These are phyloP conservation scores for Solanum pimpinellifolium DNA, from an alignment of 257 asterid genomes.

Conservation along the genomic window DNA sequence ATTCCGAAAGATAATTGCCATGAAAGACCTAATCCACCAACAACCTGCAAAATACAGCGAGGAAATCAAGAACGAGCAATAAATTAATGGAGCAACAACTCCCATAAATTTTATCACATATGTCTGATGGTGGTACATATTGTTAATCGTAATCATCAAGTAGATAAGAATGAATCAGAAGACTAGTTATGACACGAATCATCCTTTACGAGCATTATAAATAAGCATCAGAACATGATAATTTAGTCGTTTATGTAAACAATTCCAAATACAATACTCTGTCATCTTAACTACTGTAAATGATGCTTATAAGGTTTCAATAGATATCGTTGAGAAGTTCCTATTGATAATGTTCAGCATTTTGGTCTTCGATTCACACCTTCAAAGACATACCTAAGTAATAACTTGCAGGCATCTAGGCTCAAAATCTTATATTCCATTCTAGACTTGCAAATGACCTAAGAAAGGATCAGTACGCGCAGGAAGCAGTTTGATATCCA, in stretches of 20 bases:
- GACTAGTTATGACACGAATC: not conserved
- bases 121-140: not conserved
- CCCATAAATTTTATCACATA: not conserved
- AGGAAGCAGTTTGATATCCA: not conserved
- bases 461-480: not conserved
- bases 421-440: no score
- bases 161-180: not conserved
- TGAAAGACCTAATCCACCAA: slow-evolving; percentile 87
- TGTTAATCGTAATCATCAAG: not conserved
- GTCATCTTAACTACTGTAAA: not conserved
- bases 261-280: not conserved
- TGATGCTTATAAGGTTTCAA: not conserved
- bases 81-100: not conserved
- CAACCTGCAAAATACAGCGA: slow-evolving; percentile 42
- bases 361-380: not conserved
- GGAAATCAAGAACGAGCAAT: not conserved
- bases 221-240: not conserved
- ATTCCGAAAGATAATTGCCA: slow-evolving; percentile 97
- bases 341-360: not conserved
- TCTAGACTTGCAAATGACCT: not conserved
- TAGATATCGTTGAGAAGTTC: not conserved
- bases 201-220: not conserved
- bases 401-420: no score
- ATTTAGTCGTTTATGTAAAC: not conserved
- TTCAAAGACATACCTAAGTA: not conserved